Base-by-base conservation (phyloP, 2,329 filamentous ascomycete genomes). In the Colletotrichum liaoningense region DNA sequence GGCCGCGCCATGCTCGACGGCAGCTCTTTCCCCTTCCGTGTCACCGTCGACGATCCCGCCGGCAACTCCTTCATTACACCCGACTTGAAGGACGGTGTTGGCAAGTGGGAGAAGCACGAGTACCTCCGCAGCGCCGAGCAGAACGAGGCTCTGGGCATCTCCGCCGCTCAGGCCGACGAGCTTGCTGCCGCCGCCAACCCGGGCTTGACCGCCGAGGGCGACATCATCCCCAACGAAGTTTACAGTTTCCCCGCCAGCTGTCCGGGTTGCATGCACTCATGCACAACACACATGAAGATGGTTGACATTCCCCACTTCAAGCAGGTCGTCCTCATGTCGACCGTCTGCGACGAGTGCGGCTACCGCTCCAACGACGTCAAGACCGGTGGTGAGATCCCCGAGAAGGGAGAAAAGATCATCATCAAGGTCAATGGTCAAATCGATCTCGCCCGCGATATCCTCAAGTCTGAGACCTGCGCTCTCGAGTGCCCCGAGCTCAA, bases 251-350 rank as follows among this genome's bases (percentile, higher is more conserved):
- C 96, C 3, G 93, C 95, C 7, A 94, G 92, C 71, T 99, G 97
- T 83, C 97, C 97, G 0, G 96, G 94, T 74, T 99, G 97, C 87
- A 92, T 92, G 79, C 94, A 94, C 83, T 86, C 91, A 5, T 98
- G 95, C 84, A 91, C 92, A 4, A 97, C 97, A 11, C 95, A 98
- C 83, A 98, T 98, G 95, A 98, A 98, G 87, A 97, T 98, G 93
- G 95, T 98, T 70, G 95, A 97, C 79, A 98, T 99, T 75, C 97
- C 97, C 1, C 93, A 98, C 85, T 99, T 99, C 87, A 97, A 98
- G 85, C 94, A 98, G 80, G 97, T 99, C 3, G 92, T 98, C 54
- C 88, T 99, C 78, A 98, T 98, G 94, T 95, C 93, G 77, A 98
- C 96, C 2, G 92, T 95, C 33, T 99, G 97, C 84, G 93, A 96